Evolutionary conservation across 1,139 yeast genomes (phyloP).

Genomic region (Zygosaccharomyces pseudobailii): DNA sequence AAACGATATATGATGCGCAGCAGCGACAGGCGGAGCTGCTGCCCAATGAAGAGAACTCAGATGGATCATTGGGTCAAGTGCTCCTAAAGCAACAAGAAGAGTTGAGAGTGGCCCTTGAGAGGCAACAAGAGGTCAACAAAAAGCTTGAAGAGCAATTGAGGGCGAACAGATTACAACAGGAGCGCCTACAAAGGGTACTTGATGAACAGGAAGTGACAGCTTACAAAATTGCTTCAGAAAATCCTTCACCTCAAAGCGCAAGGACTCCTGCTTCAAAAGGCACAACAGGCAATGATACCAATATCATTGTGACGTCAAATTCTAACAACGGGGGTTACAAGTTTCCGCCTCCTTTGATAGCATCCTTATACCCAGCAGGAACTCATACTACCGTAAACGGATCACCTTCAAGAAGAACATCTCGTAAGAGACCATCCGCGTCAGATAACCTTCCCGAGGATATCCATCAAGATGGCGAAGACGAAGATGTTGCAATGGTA

Average conservation of each 20-base stretch:
- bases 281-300: conserved; percentile 8
- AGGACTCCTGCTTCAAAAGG: conserved; percentile 6
- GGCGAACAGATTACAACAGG: conserved; percentile 27
- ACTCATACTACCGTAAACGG: conserved; percentile 23
- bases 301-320: conserved; percentile 27
- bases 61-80: conserved; percentile 17
- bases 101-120: conserved; percentile 27
- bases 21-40: conserved; percentile 1
- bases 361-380: conserved; percentile 15
- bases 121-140: conserved; percentile 30
- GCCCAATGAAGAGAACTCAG: not conserved
- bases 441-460: conserved; percentile 8
- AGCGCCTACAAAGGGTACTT: conserved; percentile 24
- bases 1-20: conserved; percentile 4
- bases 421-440: conserved; percentile 4
- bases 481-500: not conserved
- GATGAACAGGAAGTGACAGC: conserved; percentile 23
- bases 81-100: conserved; percentile 31
- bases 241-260: conserved; percentile 5
- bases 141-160: conserved; percentile 28
- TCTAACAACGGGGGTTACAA: conserved; percentile 30
- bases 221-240: conserved; percentile 13
- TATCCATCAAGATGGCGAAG: not conserved
- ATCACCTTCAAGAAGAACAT: conserved; percentile 22
- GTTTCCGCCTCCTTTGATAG: conserved; percentile 29